Percentiles rank a stretch among this genome's conserved stretches.
phyloP scores from a whole-genome alignment of 2,329 filamentous ascomycete species.

The Xylaria multiplex region DNA sequence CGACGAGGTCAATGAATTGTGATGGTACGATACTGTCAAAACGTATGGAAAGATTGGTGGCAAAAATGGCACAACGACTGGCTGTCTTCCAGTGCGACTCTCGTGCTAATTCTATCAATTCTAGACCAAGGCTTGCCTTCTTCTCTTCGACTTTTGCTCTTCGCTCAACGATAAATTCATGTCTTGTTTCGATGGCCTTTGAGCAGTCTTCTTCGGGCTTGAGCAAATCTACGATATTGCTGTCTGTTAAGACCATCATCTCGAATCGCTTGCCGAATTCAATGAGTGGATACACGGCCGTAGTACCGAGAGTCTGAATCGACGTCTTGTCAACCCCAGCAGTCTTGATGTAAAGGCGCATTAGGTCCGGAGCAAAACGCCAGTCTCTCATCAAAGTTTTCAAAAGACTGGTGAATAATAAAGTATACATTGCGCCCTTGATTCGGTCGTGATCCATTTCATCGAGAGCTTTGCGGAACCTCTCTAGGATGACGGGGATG shows the following conservation, averaged over 20 bases:
- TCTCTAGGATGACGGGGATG: constrained; percentile 85
- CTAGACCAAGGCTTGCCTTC: constrained; percentile 82
- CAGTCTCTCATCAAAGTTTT: constrained; percentile 92
- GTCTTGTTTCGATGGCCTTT: constrained; percentile 71
- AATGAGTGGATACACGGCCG: constrained; percentile 84
- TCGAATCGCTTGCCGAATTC: constrained; percentile 93
- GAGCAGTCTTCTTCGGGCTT: constrained; percentile 73
- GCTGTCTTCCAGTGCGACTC: constrained; percentile 97
- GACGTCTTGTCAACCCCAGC: constrained; percentile 92
- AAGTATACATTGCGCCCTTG: constrained; percentile 91
- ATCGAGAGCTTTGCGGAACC: constrained; percentile 80
- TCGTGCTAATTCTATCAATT: constrained; percentile 80
- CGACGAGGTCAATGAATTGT: constrained; percentile 84
- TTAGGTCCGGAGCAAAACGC: constrained; percentile 91
- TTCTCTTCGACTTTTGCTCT: constrained; percentile 81
- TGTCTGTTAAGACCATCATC: constrained; percentile 83
- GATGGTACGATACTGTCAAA: constrained; percentile 87
- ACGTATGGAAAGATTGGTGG: constrained; percentile 89
- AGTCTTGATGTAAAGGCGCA: constrained; percentile 89
- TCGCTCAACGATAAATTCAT: constrained; percentile 78
- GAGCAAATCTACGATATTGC: constrained; percentile 75
- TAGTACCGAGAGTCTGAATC: constrained; percentile 87
- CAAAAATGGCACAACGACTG: constrained; percentile 86
- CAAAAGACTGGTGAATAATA: constrained; percentile 87
- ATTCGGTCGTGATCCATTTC: constrained; percentile 88